A percentile compares a stretch with the other conserved stretches of the same genome.
Evolutionary conservation across 805 yeast species (phyloP).

Genomic region (Zygosaccharomyces gambellarensis): DNA sequence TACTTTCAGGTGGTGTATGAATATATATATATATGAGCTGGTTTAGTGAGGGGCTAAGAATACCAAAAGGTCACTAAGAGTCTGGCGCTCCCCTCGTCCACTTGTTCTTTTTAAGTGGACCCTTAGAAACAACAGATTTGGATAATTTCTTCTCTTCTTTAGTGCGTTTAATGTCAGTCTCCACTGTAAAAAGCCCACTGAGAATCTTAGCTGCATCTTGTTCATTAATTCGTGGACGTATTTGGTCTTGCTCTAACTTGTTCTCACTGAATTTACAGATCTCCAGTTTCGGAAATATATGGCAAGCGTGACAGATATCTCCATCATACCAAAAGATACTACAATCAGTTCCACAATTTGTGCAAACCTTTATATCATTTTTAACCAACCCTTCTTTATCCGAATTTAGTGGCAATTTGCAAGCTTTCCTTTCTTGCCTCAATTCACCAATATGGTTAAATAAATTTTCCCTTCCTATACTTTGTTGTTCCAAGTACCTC

Average conservation of each 20-base stretch:
- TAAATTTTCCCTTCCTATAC: neutral
- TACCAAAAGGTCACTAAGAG: neutral
- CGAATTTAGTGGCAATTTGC: neutral
- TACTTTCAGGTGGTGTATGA: conserved; percentile 38
- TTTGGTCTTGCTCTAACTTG: neutral
- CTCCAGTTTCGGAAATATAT: conserved; percentile 3
- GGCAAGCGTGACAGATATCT: conserved; percentile 20
- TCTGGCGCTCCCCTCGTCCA: neutral
- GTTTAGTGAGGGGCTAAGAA: neutral
- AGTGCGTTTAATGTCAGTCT: neutral
- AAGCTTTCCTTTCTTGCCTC: neutral
- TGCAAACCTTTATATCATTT: conserved; percentile 11
- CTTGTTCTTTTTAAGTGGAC: neutral
- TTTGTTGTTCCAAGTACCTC: conserved; percentile 14
- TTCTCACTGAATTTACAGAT: neutral
- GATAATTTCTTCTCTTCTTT: neutral
- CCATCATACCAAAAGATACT: conserved; percentile 22
- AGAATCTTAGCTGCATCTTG: neutral
- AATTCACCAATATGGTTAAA: neutral
- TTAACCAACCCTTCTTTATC: neutral
- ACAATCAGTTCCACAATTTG: conserved; percentile 11
- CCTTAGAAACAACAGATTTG: neutral
- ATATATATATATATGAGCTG: neutral
- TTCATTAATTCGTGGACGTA: neutral
- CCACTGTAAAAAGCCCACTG: neutral